Evolutionary conservation across 2,329 filamentous ascomycete species (phyloP).

Genomic region (Aspergillus aculeatinus): DNA sequence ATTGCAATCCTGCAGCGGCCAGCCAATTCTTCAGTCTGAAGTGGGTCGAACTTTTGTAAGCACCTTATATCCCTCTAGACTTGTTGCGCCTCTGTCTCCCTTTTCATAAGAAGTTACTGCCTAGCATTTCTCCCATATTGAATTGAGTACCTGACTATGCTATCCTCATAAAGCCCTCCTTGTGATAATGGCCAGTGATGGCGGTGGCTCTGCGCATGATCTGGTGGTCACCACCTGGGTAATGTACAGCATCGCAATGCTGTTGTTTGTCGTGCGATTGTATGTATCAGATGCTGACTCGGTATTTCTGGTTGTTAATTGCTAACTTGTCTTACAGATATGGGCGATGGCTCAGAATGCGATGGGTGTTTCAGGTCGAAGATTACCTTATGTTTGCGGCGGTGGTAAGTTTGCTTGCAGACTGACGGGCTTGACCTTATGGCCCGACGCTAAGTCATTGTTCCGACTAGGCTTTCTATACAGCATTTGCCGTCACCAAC

Average conservation of each 20-base stretch:
- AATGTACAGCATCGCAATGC: conserved; percentile 7
- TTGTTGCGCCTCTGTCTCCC: not conserved
- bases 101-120: not conserved
- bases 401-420: not conserved
- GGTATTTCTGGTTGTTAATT: not conserved
- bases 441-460: not conserved
- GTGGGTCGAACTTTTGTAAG: not conserved
- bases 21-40: not conserved
- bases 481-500: conserved; percentile 3
- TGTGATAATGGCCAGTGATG: conserved; percentile 1
- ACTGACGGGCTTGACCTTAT: not conserved
- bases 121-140: not conserved
- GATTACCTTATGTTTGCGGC: conserved; percentile 7
- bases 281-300: not conserved
- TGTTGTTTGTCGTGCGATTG: conserved; percentile 4
- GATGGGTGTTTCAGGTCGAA: not conserved
- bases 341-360: not conserved
- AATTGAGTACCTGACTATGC: not conserved
- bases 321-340: not conserved
- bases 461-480: conserved; percentile 3
- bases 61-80: not conserved
- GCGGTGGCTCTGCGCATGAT: conserved; percentile 1
- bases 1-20: not conserved
- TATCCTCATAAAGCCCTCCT: not conserved
- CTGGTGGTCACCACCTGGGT: conserved; percentile 6